phyloP scores from a whole-genome alignment of 768 basidiomycete species.

The Russula earlei region DNA sequence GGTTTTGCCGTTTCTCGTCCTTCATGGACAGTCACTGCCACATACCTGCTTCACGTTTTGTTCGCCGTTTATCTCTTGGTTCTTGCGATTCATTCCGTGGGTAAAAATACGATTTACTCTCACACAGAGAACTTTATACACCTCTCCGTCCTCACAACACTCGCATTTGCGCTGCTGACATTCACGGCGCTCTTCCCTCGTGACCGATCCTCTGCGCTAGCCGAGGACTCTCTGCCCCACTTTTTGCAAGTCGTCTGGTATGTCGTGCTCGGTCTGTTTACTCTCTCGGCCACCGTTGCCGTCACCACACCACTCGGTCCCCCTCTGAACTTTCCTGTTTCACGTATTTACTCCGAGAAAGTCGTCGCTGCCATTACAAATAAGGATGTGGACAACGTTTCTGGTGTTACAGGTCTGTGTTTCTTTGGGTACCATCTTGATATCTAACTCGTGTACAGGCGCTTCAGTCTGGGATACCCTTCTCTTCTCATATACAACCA shows the following conservation, averaged over 20 bases:
- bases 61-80: constrained; percentile 54
- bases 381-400: constrained; percentile 64
- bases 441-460: constrained; percentile 27
- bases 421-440: not conserved
- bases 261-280: constrained; percentile 41
- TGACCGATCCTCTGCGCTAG: constrained; percentile 23
- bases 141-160: constrained; percentile 44
- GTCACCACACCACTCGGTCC: constrained; percentile 62
- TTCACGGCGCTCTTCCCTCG: constrained; percentile 50
- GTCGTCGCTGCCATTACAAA: constrained; percentile 50
- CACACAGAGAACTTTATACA: constrained; percentile 41
- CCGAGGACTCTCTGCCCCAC: constrained; percentile 18
- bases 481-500: constrained; percentile 83
- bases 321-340: constrained; percentile 60
- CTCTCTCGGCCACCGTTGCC: constrained; percentile 34
- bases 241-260: constrained; percentile 39
- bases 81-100: constrained; percentile 43
- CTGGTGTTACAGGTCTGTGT: constrained; percentile 43
- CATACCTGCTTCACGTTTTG: constrained; percentile 36
- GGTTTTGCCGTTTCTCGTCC: constrained; percentile 40
- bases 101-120: constrained; percentile 31
- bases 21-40: constrained; percentile 25
- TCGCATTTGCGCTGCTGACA: constrained; percentile 38
- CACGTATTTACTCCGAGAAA: constrained; percentile 67
- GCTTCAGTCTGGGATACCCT: constrained; percentile 53